phyloP scores from a whole-genome alignment of 164 flowering plant genomes.

The Warburgia ugandensis region DNA sequence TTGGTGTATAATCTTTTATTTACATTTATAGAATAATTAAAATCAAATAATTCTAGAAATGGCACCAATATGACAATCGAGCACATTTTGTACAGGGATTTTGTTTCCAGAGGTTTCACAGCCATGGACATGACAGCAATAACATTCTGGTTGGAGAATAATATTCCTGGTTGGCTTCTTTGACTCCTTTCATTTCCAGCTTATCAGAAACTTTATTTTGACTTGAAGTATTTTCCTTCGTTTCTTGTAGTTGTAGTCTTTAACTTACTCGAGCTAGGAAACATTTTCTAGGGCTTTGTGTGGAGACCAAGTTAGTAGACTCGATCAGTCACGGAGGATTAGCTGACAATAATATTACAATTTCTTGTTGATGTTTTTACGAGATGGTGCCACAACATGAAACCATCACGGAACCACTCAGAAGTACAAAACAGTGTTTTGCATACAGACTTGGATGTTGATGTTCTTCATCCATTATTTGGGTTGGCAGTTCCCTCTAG shows the following conservation, averaged over 20 bases:
- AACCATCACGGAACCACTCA: too few species aligned
- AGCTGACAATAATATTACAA: constrained; percentile 21
- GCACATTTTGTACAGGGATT: constrained; percentile 72
- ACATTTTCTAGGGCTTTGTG: constrained; percentile 88
- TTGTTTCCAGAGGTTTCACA: constrained; percentile 52
- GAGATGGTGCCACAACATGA: too few species aligned
- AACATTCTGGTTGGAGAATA: constrained; percentile 71
- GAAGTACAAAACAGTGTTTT: too few species aligned
- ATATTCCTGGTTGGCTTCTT: constrained; percentile 62
- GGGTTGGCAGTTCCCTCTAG: not conserved
- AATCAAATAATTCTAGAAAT: constrained; percentile 54
- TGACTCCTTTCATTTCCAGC: not conserved
- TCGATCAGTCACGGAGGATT: constrained; percentile 65
- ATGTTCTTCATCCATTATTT: not conserved
- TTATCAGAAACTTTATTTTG: not conserved
- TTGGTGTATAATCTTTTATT: too few species aligned
- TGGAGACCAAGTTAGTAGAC: constrained; percentile 81
- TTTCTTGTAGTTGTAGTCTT: constrained; percentile 61
- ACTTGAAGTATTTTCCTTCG: not conserved
- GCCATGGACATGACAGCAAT: constrained; percentile 79
- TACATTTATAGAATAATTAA: too few species aligned
- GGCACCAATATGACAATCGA: constrained; percentile 42
- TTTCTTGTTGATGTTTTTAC: not conserved
- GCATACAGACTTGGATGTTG: too few species aligned
- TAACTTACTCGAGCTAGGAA: constrained; percentile 81